phyloP scores from a whole-genome alignment of 495 filamentous ascomycete genomes.

The Penicillium alfredii region DNA sequence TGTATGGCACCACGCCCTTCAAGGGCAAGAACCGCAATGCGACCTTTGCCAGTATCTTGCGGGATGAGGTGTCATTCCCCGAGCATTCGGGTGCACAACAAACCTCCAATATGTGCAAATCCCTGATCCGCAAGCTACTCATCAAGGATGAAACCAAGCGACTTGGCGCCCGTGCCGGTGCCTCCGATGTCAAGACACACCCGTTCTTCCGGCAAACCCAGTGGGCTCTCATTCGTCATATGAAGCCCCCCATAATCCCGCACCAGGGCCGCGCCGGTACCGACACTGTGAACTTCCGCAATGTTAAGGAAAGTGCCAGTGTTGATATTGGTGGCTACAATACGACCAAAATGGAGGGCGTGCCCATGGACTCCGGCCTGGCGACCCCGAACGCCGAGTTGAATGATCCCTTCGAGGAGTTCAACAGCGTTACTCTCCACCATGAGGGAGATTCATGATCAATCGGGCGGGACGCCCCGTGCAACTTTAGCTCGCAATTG shows the following conservation, averaged over 20 bases:
- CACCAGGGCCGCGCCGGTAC: slow-evolving; percentile 77
- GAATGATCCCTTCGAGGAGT: slow-evolving; percentile 96
- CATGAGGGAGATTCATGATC: slow-evolving; percentile 73
- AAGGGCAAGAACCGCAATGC: slow-evolving; percentile 98
- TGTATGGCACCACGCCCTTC: slow-evolving; percentile 98
- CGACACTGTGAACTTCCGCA: slow-evolving; percentile 94
- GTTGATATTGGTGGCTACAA: slow-evolving; percentile 73
- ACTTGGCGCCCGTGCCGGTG: slow-evolving; percentile 88
- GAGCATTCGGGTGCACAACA: slow-evolving; percentile 78
- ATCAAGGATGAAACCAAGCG: slow-evolving; percentile 97
- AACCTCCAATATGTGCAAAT: slow-evolving; percentile 92
- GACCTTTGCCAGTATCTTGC: slow-evolving; percentile 94
- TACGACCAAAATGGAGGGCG: slow-evolving; percentile 60
- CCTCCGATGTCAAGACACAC: slow-evolving; percentile 93
- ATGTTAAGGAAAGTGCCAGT: slow-evolving; percentile 94
- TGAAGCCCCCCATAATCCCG: slow-evolving; percentile 98
- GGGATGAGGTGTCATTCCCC: slow-evolving; percentile 92
- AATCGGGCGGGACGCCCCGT: too few species aligned
- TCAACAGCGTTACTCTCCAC: slow-evolving; percentile 96
- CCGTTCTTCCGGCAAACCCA: slow-evolving; percentile 94
- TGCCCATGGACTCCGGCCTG: slow-evolving; percentile 77
- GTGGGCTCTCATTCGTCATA: slow-evolving; percentile 94
- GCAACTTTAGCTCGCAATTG: too few species aligned
- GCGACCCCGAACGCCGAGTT: slow-evolving; percentile 79
- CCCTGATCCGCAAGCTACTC: slow-evolving; percentile 88